These are phyloP conservation scores for Eurotiales sp. DNA, from an alignment of 2,329 filamentous ascomycete species.

Conservation along the genomic window DNA sequence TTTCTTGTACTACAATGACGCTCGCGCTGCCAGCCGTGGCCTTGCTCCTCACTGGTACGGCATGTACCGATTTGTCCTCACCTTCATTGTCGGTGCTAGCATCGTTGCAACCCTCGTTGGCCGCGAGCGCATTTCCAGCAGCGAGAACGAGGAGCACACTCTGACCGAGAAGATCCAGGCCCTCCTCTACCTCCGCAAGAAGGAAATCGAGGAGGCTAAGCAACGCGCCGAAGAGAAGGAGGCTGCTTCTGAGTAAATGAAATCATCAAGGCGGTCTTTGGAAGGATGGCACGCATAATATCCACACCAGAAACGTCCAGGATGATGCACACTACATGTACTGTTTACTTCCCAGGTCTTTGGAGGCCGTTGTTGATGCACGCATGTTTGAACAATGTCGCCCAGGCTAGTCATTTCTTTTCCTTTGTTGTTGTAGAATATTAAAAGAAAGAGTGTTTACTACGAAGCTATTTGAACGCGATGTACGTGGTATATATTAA, in stretches of 20 bases:
- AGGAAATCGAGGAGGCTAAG: constrained; percentile 44
- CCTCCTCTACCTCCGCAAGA: constrained; percentile 47
- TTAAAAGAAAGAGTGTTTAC: constrained; percentile 1
- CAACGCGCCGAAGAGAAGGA: constrained; percentile 34
- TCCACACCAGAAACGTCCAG: not conserved
- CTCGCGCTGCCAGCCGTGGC: constrained; percentile 66
- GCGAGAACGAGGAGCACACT: constrained; percentile 32
- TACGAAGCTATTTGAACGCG: not conserved
- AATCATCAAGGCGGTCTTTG: not conserved
- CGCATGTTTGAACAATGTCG: constrained; percentile 4
- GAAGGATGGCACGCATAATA: not conserved
- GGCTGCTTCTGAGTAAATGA: constrained; percentile 17
- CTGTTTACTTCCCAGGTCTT: constrained; percentile 6
- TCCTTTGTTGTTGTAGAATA: constrained; percentile 16
- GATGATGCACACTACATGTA: not conserved
- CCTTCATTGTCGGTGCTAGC: constrained; percentile 78
- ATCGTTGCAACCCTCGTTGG: constrained; percentile 80
- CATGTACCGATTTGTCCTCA: constrained; percentile 87
- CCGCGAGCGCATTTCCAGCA: constrained; percentile 66
- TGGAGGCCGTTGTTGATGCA: not conserved
- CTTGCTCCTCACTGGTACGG: constrained; percentile 84
- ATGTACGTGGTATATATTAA: not conserved
- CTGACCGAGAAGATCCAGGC: constrained; percentile 51
- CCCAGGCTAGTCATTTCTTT: constrained; percentile 13
- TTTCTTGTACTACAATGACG: constrained; percentile 79